Percentiles rank a stretch among this genome's conserved stretches.
Conservation (phyloP, 768 basidiomycete genomes). For the Tulasnella sp. region DNA sequence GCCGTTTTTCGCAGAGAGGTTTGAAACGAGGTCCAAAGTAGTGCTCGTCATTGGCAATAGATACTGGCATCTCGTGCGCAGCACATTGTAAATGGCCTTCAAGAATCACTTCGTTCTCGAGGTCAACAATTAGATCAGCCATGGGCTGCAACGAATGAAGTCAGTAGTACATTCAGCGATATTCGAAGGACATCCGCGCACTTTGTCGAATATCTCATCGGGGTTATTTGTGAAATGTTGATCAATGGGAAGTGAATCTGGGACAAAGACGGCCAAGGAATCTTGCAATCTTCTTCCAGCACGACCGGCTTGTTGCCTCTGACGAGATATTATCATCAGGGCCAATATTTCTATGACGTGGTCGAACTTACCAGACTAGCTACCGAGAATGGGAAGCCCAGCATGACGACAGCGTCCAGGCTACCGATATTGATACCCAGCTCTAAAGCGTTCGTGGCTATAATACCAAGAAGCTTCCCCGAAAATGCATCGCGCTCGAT, state of each 20-base stretch:
- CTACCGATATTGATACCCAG: constrained; percentile 83
- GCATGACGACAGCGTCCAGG: constrained; percentile 81
- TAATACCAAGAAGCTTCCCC: constrained; percentile 68
- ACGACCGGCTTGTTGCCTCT: constrained; percentile 84
- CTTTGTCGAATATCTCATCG: constrained; percentile 51
- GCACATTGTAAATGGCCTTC: constrained; percentile 87
- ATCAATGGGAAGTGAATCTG: constrained; percentile 57
- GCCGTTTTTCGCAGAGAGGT: constrained; percentile 46
- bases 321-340: not conserved
- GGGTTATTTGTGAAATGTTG: constrained; percentile 61
- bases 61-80: constrained; percentile 72
- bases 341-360: not conserved
- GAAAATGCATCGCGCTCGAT: constrained; percentile 84
- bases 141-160: constrained; percentile 24
- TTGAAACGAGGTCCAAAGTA: constrained; percentile 56
- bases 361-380: constrained; percentile 65
- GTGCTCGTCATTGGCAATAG: constrained; percentile 39
- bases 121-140: constrained; percentile 55
- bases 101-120: constrained; percentile 58
- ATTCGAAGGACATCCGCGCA: not conserved
- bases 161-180: not conserved
- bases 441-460: constrained; percentile 84
- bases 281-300: constrained; percentile 74
- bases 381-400: constrained; percentile 68
- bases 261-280: constrained; percentile 61